These are phyloP conservation scores for Nakazawaea anatomiae DNA, from an alignment of 805 yeast genomes.

Conservation along the genomic window DNA sequence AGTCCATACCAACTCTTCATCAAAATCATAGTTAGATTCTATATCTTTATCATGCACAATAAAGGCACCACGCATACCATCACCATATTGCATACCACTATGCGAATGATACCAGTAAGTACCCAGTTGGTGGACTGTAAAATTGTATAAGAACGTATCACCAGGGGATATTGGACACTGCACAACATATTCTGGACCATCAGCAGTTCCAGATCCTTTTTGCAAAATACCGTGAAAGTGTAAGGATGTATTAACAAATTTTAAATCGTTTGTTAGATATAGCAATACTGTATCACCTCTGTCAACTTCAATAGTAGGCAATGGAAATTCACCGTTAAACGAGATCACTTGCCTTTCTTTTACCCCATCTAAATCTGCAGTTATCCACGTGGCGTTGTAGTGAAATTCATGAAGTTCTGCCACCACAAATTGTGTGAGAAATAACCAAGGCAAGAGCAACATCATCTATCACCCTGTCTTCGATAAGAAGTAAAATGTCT, in stretches of 20 bases:
- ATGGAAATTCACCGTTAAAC: conserved; percentile 68
- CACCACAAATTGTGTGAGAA: background rate
- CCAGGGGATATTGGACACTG: conserved; percentile 78
- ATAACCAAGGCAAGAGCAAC: background rate
- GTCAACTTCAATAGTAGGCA: conserved; percentile 59
- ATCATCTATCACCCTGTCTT: background rate
- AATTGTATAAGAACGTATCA: conserved; percentile 61
- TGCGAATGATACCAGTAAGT: conserved; percentile 87
- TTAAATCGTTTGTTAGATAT: conserved; percentile 58
- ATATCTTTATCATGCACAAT: conserved; percentile 46
- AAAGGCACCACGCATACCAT: conserved; percentile 68
- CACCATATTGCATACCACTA: conserved; percentile 70
- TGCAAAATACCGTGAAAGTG: conserved; percentile 81
- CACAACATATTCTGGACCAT: conserved; percentile 75
- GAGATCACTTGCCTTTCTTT: conserved; percentile 54
- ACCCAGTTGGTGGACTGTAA: conserved; percentile 68
- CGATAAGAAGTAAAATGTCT: background rate
- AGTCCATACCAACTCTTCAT: conserved; percentile 53
- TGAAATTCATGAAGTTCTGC: conserved; percentile 47
- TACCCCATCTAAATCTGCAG: conserved; percentile 64
- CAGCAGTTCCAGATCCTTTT: conserved; percentile 57
- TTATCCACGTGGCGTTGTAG: conserved; percentile 53
- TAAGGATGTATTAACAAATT: conserved; percentile 47
- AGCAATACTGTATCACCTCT: conserved; percentile 59
- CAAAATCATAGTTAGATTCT: conserved; percentile 38